Evolutionary conservation across 2,329 filamentous ascomycete species (phyloP).

Genomic region (Trichophyton schoenleinii): DNA sequence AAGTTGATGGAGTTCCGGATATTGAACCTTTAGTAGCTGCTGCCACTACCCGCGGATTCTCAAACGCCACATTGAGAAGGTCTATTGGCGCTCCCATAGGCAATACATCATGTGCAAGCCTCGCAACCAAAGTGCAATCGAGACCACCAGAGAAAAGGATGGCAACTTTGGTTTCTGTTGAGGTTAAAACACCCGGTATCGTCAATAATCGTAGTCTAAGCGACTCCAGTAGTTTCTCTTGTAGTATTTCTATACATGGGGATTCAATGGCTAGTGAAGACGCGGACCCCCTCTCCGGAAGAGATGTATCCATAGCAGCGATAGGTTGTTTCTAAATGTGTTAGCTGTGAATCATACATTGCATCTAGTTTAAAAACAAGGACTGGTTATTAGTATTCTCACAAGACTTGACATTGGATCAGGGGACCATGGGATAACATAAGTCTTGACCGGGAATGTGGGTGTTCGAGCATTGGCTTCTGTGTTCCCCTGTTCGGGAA

Average conservation of each 20-base stretch:
- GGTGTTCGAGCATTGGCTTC: background rate
- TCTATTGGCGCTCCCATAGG: constrained; percentile 60
- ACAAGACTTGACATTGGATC: background rate
- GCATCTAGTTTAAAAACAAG: background rate
- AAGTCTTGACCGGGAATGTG: background rate
- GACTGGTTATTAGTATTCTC: background rate
- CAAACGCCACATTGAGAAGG: constrained; percentile 89
- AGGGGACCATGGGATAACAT: background rate
- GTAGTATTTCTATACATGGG: constrained; percentile 42
- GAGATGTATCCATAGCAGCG: constrained; percentile 32
- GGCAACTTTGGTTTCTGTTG: constrained; percentile 42
- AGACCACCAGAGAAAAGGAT: constrained; percentile 89
- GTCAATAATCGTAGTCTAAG: constrained; percentile 52
- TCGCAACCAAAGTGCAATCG: constrained; percentile 79
- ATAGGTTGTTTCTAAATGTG: constrained; percentile 22
- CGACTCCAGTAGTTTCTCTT: constrained; percentile 46
- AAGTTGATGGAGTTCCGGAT: constrained; percentile 11
- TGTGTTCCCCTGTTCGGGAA: background rate
- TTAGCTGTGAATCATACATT: background rate
- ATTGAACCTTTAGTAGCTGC: constrained; percentile 37
- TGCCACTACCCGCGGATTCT: constrained; percentile 66
- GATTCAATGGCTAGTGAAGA: constrained; percentile 30
- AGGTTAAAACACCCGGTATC: constrained; percentile 44
- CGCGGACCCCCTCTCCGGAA: constrained; percentile 22
- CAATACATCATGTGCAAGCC: constrained; percentile 64